Base-by-base conservation (phyloP, 352 stramenopile species). In the Lagenidium sp. region DNA sequence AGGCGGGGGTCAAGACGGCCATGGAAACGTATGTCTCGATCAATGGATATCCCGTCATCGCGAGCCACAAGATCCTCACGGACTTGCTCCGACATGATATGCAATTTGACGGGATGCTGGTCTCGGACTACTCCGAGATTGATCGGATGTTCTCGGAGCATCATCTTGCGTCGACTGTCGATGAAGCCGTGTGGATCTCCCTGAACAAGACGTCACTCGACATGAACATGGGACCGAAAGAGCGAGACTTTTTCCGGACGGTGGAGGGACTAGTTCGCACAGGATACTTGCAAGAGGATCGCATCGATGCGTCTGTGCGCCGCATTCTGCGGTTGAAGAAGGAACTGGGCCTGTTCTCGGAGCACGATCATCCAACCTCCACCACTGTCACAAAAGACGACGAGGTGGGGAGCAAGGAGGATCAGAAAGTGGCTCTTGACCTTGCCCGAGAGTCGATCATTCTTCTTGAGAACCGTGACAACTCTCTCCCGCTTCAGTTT, bases 71-170 rank as follows among this genome's bases (percentile, higher is more conserved):
- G 37, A 56, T 92, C 26, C 59, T 96, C 4, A 62, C 69, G 29
- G 62, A 86, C 25, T 48, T 97, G 20, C 57, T 97, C 22, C 69
- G 89, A 7, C 38, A 86, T 2, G 67, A 95, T 50, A 86, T 97
- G 65, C 66, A 74, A 22, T 97, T 97, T 39, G 54, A 76, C 4
- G 88, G 90, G 10, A 63, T 97, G 50, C 40, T 97, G 13, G 84
- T 97, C 13, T 96, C 88, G 7, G 90, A 98, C 50, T 97, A 95
- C 47, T 63, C 68, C 12, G 91, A 97, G 55, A 94, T 97, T 26
- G 70, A 89, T 25, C 94, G 94, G 30, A 63, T 97, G 47, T 47
- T 81, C 31, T 66, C 57, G 5, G 87, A 82, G 53, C 89, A 97
- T 57, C 73, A 81, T 36, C 57, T 90, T n/a, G 79, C 82, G 1